These are phyloP conservation scores for Colletotrichum chrysophilum DNA, from an alignment of 2,329 filamentous ascomycete species.

Conservation along the genomic window DNA sequence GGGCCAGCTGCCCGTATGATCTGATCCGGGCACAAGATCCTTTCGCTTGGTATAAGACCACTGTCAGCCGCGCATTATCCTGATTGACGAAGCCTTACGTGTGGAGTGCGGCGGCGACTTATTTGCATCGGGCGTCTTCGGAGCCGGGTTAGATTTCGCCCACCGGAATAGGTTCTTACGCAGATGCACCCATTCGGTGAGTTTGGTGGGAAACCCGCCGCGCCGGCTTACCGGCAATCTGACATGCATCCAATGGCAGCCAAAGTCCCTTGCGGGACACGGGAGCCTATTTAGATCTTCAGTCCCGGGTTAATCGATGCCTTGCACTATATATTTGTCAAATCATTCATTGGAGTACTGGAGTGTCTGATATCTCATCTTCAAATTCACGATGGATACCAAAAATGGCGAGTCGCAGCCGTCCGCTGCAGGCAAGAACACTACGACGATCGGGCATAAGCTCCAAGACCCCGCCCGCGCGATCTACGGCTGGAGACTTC, in stretches of 20 bases:
- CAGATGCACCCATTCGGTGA: neutral
- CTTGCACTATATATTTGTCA: neutral
- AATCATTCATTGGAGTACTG: rapidly evolving
- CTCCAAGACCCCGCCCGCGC: neutral
- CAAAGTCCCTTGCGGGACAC: neutral
- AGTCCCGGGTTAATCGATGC: neutral
- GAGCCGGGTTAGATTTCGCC: neutral
- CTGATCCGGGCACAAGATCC: neutral
- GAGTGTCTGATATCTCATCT: neutral
- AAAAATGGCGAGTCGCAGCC: neutral
- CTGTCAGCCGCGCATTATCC: neutral
- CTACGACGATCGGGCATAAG: neutral
- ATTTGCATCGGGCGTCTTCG: neutral
- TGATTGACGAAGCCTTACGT: neutral
- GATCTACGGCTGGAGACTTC: neutral
- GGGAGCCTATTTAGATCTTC: neutral
- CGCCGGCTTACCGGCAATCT: neutral
- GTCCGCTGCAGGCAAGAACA: neutral
- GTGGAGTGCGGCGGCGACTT: neutral
- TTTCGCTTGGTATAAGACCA: neutral
- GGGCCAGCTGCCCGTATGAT: neutral
- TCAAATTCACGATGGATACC: neutral
- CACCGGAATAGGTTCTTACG: neutral
- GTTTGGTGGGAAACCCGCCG: neutral
- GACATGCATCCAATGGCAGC: neutral